Conservation (phyloP, 164 flowering plant species). For the Chimonanthus praecox region DNA sequence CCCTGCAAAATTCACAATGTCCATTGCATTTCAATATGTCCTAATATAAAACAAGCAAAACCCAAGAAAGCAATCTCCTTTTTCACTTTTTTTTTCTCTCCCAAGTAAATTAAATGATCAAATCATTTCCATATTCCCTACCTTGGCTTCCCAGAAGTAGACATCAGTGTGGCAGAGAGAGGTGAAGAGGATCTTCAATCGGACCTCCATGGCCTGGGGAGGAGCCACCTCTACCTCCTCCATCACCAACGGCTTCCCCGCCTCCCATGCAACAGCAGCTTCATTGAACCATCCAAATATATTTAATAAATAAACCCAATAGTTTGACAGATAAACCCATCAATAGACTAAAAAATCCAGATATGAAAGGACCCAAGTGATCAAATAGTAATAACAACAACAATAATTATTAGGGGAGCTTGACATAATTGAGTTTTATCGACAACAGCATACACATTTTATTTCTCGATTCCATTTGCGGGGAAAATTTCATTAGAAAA, state of each 20-base stretch:
- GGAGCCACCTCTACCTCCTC: slow-evolving; percentile 54
- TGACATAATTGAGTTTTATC: not conserved
- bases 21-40: not conserved
- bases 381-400: not conserved
- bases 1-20: slow-evolving; percentile 26
- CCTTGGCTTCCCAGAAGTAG: slow-evolving; percentile 61
- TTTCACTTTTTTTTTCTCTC: not conserved
- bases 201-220: slow-evolving; percentile 39
- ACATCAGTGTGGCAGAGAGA: slow-evolving; percentile 52
- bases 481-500: not conserved
- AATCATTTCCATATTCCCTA: slow-evolving; percentile 1
- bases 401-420: no score
- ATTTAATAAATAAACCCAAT: not conserved
- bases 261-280: slow-evolving; percentile 60
- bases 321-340: not conserved
- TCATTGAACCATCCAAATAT: not conserved
- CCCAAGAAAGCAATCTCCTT: not conserved
- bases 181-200: slow-evolving; percentile 42
- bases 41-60: not conserved
- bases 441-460: not conserved
- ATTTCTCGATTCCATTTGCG: not conserved
- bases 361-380: not conserved
- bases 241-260: slow-evolving; percentile 50
- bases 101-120: not conserved
- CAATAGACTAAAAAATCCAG: not conserved